A percentile compares a stretch with the other conserved stretches of the same genome.
Conservation (phyloP, 2,329 filamentous ascomycete genomes). For the Macrophomina phaseolina region DNA sequence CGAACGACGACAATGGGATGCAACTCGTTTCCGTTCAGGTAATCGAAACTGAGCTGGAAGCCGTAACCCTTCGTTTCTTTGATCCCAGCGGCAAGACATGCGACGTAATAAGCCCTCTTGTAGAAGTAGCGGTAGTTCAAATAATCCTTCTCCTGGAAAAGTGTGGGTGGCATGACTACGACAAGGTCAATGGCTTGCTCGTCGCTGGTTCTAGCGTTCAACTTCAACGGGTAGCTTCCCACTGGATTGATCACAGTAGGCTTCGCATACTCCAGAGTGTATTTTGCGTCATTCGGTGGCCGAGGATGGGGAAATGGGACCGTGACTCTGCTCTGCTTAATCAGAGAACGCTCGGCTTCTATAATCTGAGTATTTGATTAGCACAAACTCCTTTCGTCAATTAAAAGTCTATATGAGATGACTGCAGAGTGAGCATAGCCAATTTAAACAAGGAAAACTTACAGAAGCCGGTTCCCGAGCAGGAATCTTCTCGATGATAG, state of each 20-base stretch:
- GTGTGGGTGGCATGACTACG: constrained; percentile 75
- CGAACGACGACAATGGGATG: constrained; percentile 68
- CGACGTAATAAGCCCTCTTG: constrained; percentile 89
- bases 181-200: constrained; percentile 77
- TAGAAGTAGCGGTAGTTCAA: constrained; percentile 93
- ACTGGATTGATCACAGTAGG: constrained; percentile 84
- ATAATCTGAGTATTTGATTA: constrained; percentile 58
- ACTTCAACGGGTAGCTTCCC: constrained; percentile 82
- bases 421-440: not conserved
- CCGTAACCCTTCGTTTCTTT: constrained; percentile 61
- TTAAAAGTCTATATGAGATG: not conserved
- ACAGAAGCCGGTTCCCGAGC: constrained; percentile 55
- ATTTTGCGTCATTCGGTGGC: constrained; percentile 76
- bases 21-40: constrained; percentile 74
- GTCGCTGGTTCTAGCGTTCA: constrained; percentile 69
- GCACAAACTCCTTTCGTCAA: not conserved
- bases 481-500: constrained; percentile 62
- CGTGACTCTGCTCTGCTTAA: constrained; percentile 69
- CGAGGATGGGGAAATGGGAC: constrained; percentile 85
- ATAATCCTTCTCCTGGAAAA: constrained; percentile 96
- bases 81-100: constrained; percentile 76
- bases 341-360: constrained; percentile 71
- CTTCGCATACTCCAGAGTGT: constrained; percentile 78
- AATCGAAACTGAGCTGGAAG: constrained; percentile 67
- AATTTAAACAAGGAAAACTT: constrained; percentile 26